Conservation (phyloP, 805 yeast species). For the Kluyveromyces siamensis region DNA sequence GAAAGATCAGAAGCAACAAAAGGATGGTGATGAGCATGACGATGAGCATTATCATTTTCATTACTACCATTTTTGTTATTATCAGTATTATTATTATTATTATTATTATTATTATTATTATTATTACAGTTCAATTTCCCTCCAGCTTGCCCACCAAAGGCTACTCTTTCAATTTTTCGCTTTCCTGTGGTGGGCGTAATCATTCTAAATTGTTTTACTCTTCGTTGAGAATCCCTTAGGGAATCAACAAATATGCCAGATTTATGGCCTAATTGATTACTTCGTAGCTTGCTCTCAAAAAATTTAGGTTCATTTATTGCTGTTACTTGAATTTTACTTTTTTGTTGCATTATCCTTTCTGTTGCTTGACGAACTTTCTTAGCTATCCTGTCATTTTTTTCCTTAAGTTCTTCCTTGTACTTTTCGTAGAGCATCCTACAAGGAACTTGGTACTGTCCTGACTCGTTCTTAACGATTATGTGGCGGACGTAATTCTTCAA, state of each 20-base stretch:
- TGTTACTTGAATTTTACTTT: slow-evolving; percentile 25
- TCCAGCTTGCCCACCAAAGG: slow-evolving; percentile 27
- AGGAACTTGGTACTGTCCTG: slow-evolving; percentile 25
- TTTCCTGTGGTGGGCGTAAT: slow-evolving; percentile 10
- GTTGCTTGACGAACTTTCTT: slow-evolving; percentile 27
- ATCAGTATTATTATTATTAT: background rate
- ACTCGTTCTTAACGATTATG: slow-evolving; percentile 13
- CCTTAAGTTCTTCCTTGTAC: slow-evolving; percentile 25
- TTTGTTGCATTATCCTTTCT: slow-evolving; percentile 22
- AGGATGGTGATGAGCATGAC: background rate
- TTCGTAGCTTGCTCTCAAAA: slow-evolving; percentile 8
- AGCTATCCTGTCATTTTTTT: slow-evolving; percentile 29
- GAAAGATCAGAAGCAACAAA: background rate
- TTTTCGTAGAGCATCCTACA: slow-evolving; percentile 28
- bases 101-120: too few species aligned
- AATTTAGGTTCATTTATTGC: slow-evolving; percentile 16
- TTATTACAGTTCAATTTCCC: background rate
- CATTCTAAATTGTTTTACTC: slow-evolving; percentile 15
- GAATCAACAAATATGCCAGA: slow-evolving; percentile 13
- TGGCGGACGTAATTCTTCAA: slow-evolving; percentile 9
- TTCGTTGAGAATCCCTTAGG: slow-evolving; percentile 12
- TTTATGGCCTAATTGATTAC: slow-evolving; percentile 3
- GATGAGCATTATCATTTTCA: background rate
- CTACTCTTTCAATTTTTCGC: slow-evolving; percentile 17
- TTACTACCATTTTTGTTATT: too few species aligned